These are phyloP conservation scores for Gamarada debralockiae DNA, from an alignment of 495 filamentous ascomycete genomes.

Conservation along the genomic window DNA sequence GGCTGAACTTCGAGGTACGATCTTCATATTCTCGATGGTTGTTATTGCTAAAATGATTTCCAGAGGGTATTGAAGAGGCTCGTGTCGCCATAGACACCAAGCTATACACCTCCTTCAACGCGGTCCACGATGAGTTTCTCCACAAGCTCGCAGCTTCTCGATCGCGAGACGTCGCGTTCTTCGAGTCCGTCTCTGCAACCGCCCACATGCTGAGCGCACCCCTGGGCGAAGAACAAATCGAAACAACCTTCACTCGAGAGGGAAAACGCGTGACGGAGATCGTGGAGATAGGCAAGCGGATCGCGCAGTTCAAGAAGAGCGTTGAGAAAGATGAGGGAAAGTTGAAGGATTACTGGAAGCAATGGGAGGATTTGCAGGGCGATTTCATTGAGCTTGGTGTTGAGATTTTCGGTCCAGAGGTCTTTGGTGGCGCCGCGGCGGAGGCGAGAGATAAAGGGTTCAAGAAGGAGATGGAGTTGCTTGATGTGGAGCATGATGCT, in stretches of 20 bases:
- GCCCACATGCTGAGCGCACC: conserved; percentile 4
- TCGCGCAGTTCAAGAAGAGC: conserved; percentile 14
- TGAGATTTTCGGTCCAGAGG: conserved; percentile 12
- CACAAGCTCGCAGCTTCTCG: conserved; percentile 7
- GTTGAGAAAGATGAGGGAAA: conserved; percentile 21
- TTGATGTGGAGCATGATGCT: conserved; percentile 10
- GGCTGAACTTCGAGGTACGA: conserved; percentile 7
- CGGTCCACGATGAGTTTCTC: conserved; percentile 16
- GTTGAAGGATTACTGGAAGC: conserved; percentile 18
- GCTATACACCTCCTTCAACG: conserved; percentile 19
- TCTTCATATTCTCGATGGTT: neutral
- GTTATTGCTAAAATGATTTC: neutral
- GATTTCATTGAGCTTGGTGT: conserved; percentile 19
- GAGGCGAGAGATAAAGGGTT: neutral
- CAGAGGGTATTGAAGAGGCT: conserved; percentile 9
- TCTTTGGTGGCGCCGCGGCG: neutral
- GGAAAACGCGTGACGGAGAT: conserved; percentile 10
- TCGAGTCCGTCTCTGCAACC: conserved; percentile 16
- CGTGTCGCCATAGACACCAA: conserved; percentile 13
- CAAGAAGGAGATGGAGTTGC: conserved; percentile 14
- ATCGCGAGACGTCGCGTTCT: conserved; percentile 16
- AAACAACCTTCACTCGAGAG: conserved; percentile 7
- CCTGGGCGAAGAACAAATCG: conserved; percentile 11
- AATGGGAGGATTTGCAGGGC: conserved; percentile 20
- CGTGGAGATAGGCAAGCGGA: conserved; percentile 16